Evolutionary conservation across 1,284 basidiomycete species (phyloP), one percentile per base, ranked within the genome.

Genomic region (Athelia sp.): DNA sequence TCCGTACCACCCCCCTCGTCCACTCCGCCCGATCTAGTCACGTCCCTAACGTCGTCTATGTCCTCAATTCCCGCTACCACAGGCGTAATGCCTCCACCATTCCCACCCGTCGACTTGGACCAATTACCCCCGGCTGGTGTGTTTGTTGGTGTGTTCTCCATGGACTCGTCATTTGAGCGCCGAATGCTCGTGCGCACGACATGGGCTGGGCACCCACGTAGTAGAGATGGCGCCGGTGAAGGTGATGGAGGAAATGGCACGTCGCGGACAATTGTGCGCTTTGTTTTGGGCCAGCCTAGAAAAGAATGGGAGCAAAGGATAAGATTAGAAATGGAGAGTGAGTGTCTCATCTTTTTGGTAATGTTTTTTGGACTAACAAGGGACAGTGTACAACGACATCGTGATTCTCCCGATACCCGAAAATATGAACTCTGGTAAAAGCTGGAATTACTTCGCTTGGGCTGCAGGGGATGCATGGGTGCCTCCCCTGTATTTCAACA

Each of bases 391-490:
- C 69, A 91, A 94, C 59, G 93, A 96, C 63, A 85, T 96, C 51
- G 75, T 95, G 51, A 79, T 96, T 50, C 77, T 96, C 46, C 90
- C 93, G 40, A 81, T 88, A 47, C 60, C 79, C 11, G 94, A 97
- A 68, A 96, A 96, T 67, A 94, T 96, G 91, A 95, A 95, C 66
- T 69, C 78, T 45, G 92, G 93, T 49, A 98, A 97, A 68, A 87
- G 87, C 3, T 78, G 90, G 60, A 79, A 84, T 17, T 94, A 84
- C 70, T 92, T 94, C 67, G 79, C 79, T 18, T 96, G 93, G 93
- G 93, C 96, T 3, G 81, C 91, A 34, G 80, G 87, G 59, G 86
- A 93, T 60, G 95, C 94, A 8, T 95, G 90, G 73, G 92, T 98
- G 1, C 96, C 96, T 31, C 87, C 88, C 19, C 64, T 83, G 31